These are phyloP conservation scores for Chamaenerion angustifolium DNA, from an alignment of 345 rosid species.

Conservation along the genomic window DNA sequence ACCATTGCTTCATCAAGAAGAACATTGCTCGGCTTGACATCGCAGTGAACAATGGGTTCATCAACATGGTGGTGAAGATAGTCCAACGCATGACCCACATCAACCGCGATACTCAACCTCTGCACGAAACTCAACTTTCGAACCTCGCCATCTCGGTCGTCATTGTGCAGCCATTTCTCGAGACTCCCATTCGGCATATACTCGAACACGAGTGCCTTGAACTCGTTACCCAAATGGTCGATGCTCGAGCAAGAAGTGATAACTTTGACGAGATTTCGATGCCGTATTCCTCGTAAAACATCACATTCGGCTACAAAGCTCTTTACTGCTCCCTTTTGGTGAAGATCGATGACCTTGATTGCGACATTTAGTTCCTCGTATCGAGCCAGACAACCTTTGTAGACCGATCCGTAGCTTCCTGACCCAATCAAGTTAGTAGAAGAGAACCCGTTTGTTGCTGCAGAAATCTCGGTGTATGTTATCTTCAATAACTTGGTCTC, in stretches of 20 bases:
- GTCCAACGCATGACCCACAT: slow-evolving; percentile 19
- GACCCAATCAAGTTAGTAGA: slow-evolving; percentile 13
- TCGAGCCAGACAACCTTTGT: slow-evolving; percentile 14
- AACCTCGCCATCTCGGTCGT: slow-evolving; percentile 7
- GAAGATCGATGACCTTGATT: slow-evolving; percentile 23
- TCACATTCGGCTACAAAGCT: slow-evolving; percentile 38
- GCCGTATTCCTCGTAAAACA: slow-evolving; percentile 24
- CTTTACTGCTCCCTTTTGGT: slow-evolving; percentile 21
- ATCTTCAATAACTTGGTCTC: slow-evolving; percentile 7
- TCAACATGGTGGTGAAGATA: slow-evolving; percentile 16
- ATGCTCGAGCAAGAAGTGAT: slow-evolving; percentile 35
- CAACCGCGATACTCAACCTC: slow-evolving; percentile 21
- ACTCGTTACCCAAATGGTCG: slow-evolving; percentile 29
- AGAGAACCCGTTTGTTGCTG: slow-evolving; percentile 23
- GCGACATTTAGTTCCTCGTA: slow-evolving; percentile 4
- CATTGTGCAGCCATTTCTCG: slow-evolving; percentile 27
- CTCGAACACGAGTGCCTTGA: slow-evolving; percentile 34
- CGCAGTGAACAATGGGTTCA: slow-evolving; percentile 17
- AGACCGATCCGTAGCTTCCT: slow-evolving; percentile 24
- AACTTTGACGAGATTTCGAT: slow-evolving; percentile 35
- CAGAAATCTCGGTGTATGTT: slow-evolving; percentile 15
- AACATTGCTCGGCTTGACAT: slow-evolving; percentile 42
- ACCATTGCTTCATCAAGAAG: slow-evolving; percentile 19
- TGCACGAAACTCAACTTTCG: slow-evolving; percentile 14
- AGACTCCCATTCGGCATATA: slow-evolving; percentile 38